These are phyloP conservation scores for Blastomyces silverae DNA, from an alignment of 2,329 filamentous ascomycete genomes.

Conservation along the genomic window DNA sequence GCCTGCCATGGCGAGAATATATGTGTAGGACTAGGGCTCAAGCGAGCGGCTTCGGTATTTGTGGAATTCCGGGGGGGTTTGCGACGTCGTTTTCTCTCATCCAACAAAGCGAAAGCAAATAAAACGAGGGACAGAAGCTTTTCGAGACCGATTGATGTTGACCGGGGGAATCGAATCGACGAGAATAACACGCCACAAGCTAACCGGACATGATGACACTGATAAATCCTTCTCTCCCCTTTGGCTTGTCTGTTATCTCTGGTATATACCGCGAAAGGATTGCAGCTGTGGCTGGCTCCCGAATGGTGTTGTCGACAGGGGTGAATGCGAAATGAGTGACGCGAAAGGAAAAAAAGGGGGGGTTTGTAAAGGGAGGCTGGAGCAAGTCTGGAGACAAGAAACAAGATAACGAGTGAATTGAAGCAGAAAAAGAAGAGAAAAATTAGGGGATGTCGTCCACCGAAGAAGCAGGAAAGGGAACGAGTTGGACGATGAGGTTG, in stretches of 20 bases:
- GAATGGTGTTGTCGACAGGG: constrained; percentile 10
- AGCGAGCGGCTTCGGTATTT: neutral
- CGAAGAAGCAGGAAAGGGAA: constrained; percentile 6
- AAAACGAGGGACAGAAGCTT: neutral
- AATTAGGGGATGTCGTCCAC: constrained; percentile 15
- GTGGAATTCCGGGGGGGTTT: neutral
- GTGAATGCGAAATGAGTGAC: constrained; percentile 15
- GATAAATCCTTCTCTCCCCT: neutral
- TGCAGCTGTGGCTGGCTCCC: neutral
- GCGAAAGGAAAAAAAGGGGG: neutral
- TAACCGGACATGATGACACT: constrained; percentile 3
- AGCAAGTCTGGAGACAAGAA: constrained; percentile 21
- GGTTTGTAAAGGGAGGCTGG: constrained; percentile 17
- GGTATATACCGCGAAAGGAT: neutral
- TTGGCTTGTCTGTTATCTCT: neutral
- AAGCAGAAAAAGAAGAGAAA: constrained; percentile 15
- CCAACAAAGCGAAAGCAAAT: neutral
- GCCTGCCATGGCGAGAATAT: constrained; percentile 30
- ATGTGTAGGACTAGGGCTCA: neutral
- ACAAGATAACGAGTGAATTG: constrained; percentile 15
- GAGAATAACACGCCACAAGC: neutral
- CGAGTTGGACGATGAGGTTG: constrained; percentile 13
- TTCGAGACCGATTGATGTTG: neutral
- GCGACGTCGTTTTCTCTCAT: neutral
- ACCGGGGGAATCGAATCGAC: neutral